Base-by-base conservation (phyloP, 2,329 filamentous ascomycete species). In the Colletotrichum neosansevieriae region DNA sequence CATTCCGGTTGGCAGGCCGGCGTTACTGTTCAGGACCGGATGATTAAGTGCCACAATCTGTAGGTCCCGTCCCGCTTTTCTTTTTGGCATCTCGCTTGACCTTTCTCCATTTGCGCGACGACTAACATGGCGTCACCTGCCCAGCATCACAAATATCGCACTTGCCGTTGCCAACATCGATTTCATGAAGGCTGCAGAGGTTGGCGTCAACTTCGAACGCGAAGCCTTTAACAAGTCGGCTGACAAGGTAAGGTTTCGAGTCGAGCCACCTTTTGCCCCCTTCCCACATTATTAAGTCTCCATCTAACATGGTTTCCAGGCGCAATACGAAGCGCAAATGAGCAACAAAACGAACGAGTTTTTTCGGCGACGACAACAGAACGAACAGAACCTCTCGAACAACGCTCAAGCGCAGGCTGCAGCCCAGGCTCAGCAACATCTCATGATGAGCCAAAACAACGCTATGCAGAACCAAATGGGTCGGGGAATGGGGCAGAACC, bases 71-170 rank as follows among this genome's bases (percentile, higher is more conserved):
- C 32, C 38, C 49, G 34, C 38, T 42, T 50, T 60, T 24, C n/a
- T n/a, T 57, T 24, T 57, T 36, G 10, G 29, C 34, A 34, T 29
- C 58, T 44, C 53, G 17, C 19, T 61, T 62, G 29, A 24, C 45
- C 49, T 24, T 58, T 54, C 34, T 29, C 51, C 58, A 44, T 59
- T 29, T 54, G 17, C 38, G 13, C n/a, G 21, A 12, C n/a, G n/a
- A 72, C 66, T 47, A 58, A 50, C 70, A 71, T 70, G 24, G 32
- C 44, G 38, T 40, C 24, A 53, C 6, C 42, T 49, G 12, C 42
- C 12, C 60, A 88, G 86, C n/a, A 82, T 87, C 50, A 79, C 85
- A 13, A 87, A 86, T 63, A 80, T 85, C 15, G 78, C 81, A 4
- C 77, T 88, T 15, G 84, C 84, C 6, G 78, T 82, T 70, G 79